Evolutionary conservation across 2,329 filamentous ascomycete genomes (phyloP).

Genomic region (Tolypocladium tundrense): DNA sequence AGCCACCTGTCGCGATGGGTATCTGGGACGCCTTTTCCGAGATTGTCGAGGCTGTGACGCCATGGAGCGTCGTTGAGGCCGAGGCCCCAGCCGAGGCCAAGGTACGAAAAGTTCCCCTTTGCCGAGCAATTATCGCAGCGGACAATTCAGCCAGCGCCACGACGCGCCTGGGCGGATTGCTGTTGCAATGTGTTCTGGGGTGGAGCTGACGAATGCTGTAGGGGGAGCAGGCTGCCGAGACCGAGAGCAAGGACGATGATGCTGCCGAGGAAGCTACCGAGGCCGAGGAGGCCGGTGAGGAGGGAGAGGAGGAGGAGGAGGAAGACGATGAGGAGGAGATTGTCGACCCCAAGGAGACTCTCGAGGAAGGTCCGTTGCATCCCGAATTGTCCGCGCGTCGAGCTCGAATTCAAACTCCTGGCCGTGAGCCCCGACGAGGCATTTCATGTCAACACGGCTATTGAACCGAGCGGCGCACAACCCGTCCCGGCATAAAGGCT

Average conservation of each 20-base stretch:
- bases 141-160: neutral
- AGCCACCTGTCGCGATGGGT: constrained; percentile 44
- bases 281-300: constrained; percentile 35
- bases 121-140: neutral
- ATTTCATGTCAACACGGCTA: constrained; percentile 8
- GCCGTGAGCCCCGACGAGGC: constrained; percentile 1
- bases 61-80: constrained; percentile 55
- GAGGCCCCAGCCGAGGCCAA: constrained; percentile 58
- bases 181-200: neutral
- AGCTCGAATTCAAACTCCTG: neutral
- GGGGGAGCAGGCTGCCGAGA: constrained; percentile 32
- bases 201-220: constrained; percentile 7
- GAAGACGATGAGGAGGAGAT: constrained; percentile 75
- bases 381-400: neutral
- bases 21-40: constrained; percentile 57
- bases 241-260: constrained; percentile 41
- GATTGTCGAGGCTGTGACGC: constrained; percentile 53
- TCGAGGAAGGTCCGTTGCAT: constrained; percentile 74
- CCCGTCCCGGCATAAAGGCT: constrained; percentile 6
- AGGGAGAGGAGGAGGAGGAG: constrained; percentile 53
- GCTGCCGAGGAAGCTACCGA: constrained; percentile 14
- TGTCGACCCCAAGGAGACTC: constrained; percentile 74
- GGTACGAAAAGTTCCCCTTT: constrained; percentile 24
- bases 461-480: neutral
- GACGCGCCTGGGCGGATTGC: neutral